Evolutionary conservation across 2,329 filamentous ascomycete species (phyloP).

Genomic region (Colletotrichum paranaense): DNA sequence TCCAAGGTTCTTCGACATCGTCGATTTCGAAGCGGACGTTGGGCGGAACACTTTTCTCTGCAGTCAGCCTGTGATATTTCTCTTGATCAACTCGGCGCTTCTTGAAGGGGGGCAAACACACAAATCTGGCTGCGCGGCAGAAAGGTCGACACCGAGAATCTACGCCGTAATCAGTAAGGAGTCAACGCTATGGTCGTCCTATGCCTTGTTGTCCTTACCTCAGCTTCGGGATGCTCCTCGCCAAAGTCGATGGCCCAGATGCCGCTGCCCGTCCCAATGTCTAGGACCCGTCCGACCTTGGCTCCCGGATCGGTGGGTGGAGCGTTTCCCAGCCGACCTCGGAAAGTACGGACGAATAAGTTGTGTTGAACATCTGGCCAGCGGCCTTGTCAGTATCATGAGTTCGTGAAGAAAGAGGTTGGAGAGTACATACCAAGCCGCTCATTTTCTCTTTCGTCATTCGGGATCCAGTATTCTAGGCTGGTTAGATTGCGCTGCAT

Average conservation of each 20-base stretch:
- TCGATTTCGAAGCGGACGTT: conserved; percentile 57
- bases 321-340: conserved; percentile 40
- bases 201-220: conserved; percentile 33
- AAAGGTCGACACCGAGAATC: conserved; percentile 53
- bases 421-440: not conserved
- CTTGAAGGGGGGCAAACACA: conserved; percentile 21
- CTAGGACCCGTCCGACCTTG: conserved; percentile 47
- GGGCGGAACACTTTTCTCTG: conserved; percentile 45
- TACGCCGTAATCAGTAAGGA: conserved; percentile 19
- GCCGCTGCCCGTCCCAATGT: conserved; percentile 61
- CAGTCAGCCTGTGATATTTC: too few relatives aligned
- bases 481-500: too few relatives aligned
- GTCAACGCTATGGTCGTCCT: rapidly evolving
- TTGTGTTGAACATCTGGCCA: conserved; percentile 48
- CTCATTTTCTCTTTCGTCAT: not conserved
- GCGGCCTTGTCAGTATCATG: not conserved
- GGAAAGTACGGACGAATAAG: conserved; percentile 44
- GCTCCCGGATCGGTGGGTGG: conserved; percentile 39
- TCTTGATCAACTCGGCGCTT: too few relatives aligned
- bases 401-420: too few relatives aligned
- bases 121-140: conserved; percentile 51
- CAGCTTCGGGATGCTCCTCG: conserved; percentile 44
- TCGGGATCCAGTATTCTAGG: not conserved
- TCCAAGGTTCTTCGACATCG: conserved; percentile 47
- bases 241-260: conserved; percentile 57